phyloP scores from a whole-genome alignment of 306 rosid genomes.

The Cucumis hystrix region DNA sequence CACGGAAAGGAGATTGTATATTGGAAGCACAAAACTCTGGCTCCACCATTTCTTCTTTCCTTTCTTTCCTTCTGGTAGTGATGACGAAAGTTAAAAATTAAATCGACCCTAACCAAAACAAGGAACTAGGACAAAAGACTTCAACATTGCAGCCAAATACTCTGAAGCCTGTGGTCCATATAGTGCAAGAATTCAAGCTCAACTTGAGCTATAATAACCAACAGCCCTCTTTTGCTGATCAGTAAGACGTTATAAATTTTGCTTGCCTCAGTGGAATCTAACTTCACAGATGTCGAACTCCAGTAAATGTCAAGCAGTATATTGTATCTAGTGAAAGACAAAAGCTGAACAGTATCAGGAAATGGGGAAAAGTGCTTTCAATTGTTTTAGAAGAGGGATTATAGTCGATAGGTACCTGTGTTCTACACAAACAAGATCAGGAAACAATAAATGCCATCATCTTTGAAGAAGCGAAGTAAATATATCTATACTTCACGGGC shows the following conservation, averaged over 20 bases:
- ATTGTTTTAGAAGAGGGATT: background rate
- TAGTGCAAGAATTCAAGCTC: background rate
- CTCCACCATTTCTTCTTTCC: conserved; percentile 26
- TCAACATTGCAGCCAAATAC: background rate
- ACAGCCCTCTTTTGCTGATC: background rate
- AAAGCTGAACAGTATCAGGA: background rate
- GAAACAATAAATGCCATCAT: background rate
- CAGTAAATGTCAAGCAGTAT: background rate
- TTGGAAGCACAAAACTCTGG: conserved; percentile 43
- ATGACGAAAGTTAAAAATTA: background rate
- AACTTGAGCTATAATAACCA: background rate
- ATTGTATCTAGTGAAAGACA: background rate
- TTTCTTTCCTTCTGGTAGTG: background rate
- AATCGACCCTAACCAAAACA: background rate
- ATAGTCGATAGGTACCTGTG: background rate
- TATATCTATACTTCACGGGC: conserved; percentile 6
- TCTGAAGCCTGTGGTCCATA: background rate
- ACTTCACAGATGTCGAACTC: background rate
- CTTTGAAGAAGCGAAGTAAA: conserved; percentile 1
- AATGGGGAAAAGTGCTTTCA: background rate
- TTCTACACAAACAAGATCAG: background rate
- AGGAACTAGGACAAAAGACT: background rate
- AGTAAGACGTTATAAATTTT: background rate
- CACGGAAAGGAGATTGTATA: conserved; percentile 35
- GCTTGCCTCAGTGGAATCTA: background rate